phyloP scores from a whole-genome alignment of 768 basidiomycete genomes.

The Leccinum uliginosum region DNA sequence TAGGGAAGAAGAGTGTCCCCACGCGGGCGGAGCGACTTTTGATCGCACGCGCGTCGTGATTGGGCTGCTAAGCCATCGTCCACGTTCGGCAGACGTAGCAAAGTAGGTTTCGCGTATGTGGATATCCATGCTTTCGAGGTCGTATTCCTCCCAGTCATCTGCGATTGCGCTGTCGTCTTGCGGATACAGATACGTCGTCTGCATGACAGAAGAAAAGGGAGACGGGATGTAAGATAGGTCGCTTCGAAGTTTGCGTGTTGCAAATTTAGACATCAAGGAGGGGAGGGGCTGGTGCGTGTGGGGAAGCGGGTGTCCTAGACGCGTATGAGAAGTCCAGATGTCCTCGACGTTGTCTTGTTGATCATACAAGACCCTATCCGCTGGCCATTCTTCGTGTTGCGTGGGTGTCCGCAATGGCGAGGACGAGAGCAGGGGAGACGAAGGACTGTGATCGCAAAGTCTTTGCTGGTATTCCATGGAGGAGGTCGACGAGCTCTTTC shows the following conservation, averaged over 20 bases:
- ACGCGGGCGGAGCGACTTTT: conserved; percentile 8
- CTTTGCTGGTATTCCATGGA: neutral
- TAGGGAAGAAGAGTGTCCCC: conserved; percentile 24
- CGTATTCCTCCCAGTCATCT: conserved; percentile 26
- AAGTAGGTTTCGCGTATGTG: conserved; percentile 48
- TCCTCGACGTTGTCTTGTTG: neutral
- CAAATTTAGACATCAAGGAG: conserved; percentile 17
- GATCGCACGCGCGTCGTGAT: conserved; percentile 27
- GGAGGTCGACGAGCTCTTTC: conserved; percentile 22
- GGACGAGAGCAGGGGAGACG: conserved; percentile 21
- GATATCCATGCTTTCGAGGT: conserved; percentile 31
- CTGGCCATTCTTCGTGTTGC: conserved; percentile 5
- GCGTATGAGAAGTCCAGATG: conserved; percentile 4
- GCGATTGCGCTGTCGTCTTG: conserved; percentile 14
- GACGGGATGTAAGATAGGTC: conserved; percentile 1
- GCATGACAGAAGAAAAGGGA: neutral
- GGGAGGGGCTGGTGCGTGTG: conserved; percentile 11
- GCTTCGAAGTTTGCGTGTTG: neutral
- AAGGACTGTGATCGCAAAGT: conserved; percentile 3
- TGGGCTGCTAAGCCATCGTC: conserved; percentile 53
- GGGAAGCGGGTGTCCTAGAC: neutral
- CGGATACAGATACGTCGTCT: conserved; percentile 1
- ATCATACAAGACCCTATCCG: neutral
- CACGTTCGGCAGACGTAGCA: conserved; percentile 53
- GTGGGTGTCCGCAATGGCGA: conserved; percentile 15